phyloP scores from a whole-genome alignment of 2,329 filamentous ascomycete genomes.

The Nemania abortiva region DNA sequence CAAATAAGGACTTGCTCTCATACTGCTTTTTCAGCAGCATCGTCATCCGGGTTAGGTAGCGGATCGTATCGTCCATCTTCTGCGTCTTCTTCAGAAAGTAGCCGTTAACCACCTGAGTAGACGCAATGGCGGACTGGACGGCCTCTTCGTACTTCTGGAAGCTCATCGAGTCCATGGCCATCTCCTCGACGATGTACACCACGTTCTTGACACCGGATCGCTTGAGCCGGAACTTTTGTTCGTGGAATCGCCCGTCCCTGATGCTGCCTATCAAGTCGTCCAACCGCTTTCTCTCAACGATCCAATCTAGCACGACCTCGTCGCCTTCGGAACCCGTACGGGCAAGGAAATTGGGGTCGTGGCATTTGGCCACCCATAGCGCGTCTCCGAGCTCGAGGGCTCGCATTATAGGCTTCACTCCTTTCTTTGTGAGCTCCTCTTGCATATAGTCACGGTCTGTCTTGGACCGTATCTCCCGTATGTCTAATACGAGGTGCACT shows the following conservation, averaged over 20 bases:
- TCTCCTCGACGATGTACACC: conserved; percentile 83
- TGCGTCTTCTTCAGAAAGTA: conserved; percentile 83
- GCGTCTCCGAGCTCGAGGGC: conserved; percentile 79
- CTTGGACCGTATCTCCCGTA: conserved; percentile 78
- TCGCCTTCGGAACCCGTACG: conserved; percentile 71
- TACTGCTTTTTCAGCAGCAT: conserved; percentile 74
- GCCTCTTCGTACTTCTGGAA: conserved; percentile 72
- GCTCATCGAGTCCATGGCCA: conserved; percentile 67
- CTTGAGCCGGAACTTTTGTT: conserved; percentile 84
- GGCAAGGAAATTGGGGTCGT: conserved; percentile 68
- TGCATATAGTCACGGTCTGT: conserved; percentile 83
- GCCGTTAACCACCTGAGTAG: conserved; percentile 81
- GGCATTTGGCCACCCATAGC: conserved; percentile 82
- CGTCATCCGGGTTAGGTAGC: conserved; percentile 80
- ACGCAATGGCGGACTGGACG: conserved; percentile 79
- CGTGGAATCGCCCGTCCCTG: conserved; percentile 84
- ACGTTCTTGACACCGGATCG: conserved; percentile 81
- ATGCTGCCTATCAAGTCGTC: conserved; percentile 85
- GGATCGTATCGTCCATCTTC: conserved; percentile 82
- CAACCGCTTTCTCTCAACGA: conserved; percentile 83
- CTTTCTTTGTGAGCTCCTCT: conserved; percentile 75
- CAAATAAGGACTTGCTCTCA: conserved; percentile 65
- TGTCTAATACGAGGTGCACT: conserved; percentile 79
- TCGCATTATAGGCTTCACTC: conserved; percentile 74
- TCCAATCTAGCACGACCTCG: conserved; percentile 82